Conservation (phyloP, 2,329 filamentous ascomycete genomes). For the Ceratocystis cubensis region DNA sequence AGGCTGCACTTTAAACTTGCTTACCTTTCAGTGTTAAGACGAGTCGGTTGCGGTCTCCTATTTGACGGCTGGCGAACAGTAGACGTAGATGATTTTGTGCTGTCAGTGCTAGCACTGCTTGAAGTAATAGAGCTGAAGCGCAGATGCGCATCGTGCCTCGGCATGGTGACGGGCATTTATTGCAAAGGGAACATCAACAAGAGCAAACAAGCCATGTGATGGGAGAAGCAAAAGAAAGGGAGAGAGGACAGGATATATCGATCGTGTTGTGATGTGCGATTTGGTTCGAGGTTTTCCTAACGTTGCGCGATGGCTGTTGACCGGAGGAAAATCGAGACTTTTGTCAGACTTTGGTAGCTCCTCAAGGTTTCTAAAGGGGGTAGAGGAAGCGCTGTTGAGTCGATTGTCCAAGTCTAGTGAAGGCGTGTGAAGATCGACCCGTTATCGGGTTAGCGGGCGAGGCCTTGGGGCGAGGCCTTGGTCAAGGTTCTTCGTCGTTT, state of each 20-base stretch:
- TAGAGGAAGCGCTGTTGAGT: neutral
- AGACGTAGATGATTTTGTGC: conserved; percentile 48
- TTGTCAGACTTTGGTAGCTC: neutral
- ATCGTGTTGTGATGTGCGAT: no score
- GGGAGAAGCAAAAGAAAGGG: neutral
- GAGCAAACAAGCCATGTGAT: conserved; percentile 7
- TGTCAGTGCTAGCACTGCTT: conserved; percentile 49
- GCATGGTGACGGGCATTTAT: conserved; percentile 39
- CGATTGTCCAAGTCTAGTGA: neutral
- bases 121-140: conserved; percentile 52
- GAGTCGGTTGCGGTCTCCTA: conserved; percentile 25
- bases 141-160: conserved; percentile 49
- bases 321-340: no score
- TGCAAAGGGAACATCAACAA: neutral
- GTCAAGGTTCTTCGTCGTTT: neutral
- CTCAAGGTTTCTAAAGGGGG: neutral
- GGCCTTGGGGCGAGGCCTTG: neutral
- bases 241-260: neutral
- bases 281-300: no score
- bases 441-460: neutral
- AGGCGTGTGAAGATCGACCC: neutral
- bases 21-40: conserved; percentile 29
- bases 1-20: neutral
- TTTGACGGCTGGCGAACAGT: conserved; percentile 37
- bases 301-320: no score